Evolutionary conservation across 305 asterid genomes (phyloP).

Genomic region (Solanum chacoense): DNA sequence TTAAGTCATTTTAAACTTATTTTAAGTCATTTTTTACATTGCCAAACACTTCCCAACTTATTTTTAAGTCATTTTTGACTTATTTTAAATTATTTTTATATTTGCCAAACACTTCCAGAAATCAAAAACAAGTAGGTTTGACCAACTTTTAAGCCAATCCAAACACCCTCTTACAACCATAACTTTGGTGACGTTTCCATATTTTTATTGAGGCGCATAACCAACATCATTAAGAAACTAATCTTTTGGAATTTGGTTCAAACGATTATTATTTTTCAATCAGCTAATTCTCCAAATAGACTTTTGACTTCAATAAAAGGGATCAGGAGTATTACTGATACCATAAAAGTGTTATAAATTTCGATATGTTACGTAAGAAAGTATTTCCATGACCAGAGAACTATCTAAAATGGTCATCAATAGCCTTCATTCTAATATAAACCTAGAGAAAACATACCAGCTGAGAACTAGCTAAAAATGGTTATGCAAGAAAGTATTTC

Average conservation of each 20-base stretch:
- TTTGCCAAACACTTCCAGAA: no score
- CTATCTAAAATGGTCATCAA: not conserved
- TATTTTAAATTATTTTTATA: no score
- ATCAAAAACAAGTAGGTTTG: no score
- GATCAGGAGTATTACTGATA: not conserved
- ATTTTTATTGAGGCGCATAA: not conserved
- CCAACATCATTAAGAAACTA: not conserved
- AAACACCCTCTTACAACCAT: not conserved
- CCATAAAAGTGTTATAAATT: not conserved
- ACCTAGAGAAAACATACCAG: not conserved
- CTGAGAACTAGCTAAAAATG: not conserved
- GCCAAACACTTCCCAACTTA: no score
- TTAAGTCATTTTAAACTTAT: no score
- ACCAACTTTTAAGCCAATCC: no score
- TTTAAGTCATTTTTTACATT: no score
- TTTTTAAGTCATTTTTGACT: no score
- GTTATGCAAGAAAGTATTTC: not conserved
- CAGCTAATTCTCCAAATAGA: not conserved
- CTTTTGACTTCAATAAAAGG: not conserved
- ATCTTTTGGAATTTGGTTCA: not conserved
- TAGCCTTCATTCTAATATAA: not conserved
- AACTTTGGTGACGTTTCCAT: not conserved
- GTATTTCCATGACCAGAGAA: not conserved
- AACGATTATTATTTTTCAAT: not conserved
- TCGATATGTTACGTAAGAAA: not conserved